Evolutionary conservation across 1,139 yeast genomes (phyloP), one percentile per base, ranked within the genome.

Genomic region (Scheffersomyces quercinus): DNA sequence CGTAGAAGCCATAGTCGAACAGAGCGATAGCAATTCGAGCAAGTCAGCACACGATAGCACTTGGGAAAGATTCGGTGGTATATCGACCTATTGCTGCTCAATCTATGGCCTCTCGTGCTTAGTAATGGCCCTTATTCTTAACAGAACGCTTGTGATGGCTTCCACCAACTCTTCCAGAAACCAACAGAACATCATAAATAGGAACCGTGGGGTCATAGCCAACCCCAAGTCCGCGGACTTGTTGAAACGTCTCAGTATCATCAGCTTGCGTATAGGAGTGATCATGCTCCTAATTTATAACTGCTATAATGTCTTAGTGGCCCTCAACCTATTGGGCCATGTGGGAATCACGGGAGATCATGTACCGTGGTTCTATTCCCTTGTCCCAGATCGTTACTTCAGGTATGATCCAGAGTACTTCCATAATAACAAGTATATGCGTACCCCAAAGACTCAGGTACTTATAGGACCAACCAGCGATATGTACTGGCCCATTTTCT

Each of bases 61-160:
- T 36, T 49, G 56, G 59, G 40, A 45, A 40, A 39, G 64, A 39
- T 43, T 54, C 42, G 53, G 54, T 29, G 51, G 63, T 36, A 38
- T 67, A 24, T 48, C 57, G 31, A 58, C 65, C 24, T 70, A 70
- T 49, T 61, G 69, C 43, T 65, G 67, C 43, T 68, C 75, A 7
- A 50, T 64, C 24, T 70, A 70, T 44, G 76, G 75, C 1, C 47
- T 70, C 9, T 45, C 69, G 38, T 61, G 90, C 60, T 75, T 85
- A 72, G 64, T 77, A 9, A 82, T 85, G 75, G 88, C 89, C 0
- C 70, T 85, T 3, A 56, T 84, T 1, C 65, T 85, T 56, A 85
- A 85, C 59, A 64, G 91, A 43, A 83, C 88, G 0, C 67, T 81
- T 44, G 83, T 81, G 5, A 79, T 85, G 65, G 90, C 90, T 0